Evolutionary conservation across 2,329 filamentous ascomycete species (phyloP), one percentile per base, ranked within the genome.

Genomic region (Alternaria sp.): DNA sequence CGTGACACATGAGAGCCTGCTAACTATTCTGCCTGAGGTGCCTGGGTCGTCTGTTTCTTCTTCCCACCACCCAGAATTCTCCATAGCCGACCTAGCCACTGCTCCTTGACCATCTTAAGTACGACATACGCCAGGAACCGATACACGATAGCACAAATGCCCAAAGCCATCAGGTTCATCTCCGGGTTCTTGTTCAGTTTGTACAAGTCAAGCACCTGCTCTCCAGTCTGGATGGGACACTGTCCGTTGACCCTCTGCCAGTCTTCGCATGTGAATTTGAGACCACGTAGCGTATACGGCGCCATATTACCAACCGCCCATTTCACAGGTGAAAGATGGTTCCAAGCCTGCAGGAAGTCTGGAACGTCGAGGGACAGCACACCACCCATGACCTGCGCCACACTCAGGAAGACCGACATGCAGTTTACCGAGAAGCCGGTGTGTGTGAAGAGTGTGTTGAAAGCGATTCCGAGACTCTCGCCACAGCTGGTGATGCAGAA

Each of bases 401-500:
- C 84, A 0, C 86, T 88, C 3, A 93, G 80, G 17, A 93, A 81
- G 40, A 91, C 83, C 0, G 85, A 87, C 63, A 89, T 91, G 55
- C 91, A 77, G 66, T 91, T 92, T 58, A 93, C 86, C 0, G 90
- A 89, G 72, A 93, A 93, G 2, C 90, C 90, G 0, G 89, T 90
- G 70, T 93, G 90, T 33, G 80, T 79, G 72, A 92, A 90, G 8
- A 93, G 78, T 0, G 90, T 92, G 78, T 92, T 92, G 80, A 93
- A 93, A 79, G 92, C 87, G 70, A 93, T 92, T 0, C 90, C 90
- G 1, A 93, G 71, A 52, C 86, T 90, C 79, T 93, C 90, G 26
- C 90, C 90, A 68, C 89, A 92, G 53, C 82, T 88, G 14, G 91
- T 88, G 54, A 93, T 85, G 64, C 87, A 89, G 70, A 93, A 92